These are phyloP conservation scores for Penicillium pulvis DNA, from an alignment of 495 filamentous ascomycete genomes.

Conservation along the genomic window DNA sequence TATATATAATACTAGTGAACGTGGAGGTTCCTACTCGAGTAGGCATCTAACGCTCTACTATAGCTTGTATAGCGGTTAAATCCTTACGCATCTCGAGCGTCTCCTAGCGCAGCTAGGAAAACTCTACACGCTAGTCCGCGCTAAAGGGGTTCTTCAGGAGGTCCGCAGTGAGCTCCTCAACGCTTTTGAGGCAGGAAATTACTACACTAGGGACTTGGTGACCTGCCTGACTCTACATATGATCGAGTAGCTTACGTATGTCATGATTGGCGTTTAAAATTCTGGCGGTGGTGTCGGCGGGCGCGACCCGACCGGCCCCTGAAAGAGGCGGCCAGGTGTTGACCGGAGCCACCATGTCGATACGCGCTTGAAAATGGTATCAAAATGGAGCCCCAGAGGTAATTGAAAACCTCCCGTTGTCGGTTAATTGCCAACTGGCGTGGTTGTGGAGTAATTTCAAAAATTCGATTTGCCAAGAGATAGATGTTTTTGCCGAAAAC, in stretches of 20 bases:
- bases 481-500: conserved; percentile 1
- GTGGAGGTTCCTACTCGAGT: too few species aligned
- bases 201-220: too few species aligned
- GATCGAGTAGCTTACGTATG: neutral
- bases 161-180: neutral
- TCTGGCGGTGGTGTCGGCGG: neutral
- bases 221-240: neutral
- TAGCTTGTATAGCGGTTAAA: too few species aligned
- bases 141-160: neutral
- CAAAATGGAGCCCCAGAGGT: neutral
- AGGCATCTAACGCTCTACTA: too few species aligned
- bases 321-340: neutral
- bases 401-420: neutral
- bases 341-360: neutral
- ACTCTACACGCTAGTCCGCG: neutral
- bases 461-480: conserved; percentile 3
- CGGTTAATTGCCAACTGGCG: neutral
- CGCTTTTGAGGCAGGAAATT: neutral
- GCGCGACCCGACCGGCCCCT: neutral
- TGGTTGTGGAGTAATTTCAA: neutral
- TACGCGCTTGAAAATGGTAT: neutral
- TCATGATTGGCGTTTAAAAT: neutral
- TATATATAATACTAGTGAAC: too few species aligned
- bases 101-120: neutral
- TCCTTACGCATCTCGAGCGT: neutral